These are phyloP conservation scores for Aspergillus indologenus DNA, from an alignment of 495 filamentous ascomycete species.

Conservation along the genomic window DNA sequence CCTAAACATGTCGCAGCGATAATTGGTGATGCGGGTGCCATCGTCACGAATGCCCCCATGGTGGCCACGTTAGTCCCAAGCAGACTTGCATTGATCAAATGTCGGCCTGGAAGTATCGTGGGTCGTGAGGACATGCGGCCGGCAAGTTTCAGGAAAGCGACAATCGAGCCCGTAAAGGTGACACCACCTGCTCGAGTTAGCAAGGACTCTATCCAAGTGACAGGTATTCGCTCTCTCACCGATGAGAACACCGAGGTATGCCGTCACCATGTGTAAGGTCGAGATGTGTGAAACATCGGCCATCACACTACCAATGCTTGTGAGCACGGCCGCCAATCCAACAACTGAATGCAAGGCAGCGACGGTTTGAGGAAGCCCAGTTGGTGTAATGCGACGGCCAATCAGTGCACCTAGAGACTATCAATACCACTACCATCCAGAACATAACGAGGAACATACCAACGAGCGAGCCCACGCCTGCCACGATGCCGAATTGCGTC, in stretches of 20 bases:
- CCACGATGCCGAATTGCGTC: conserved; percentile 69
- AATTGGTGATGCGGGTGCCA: conserved; percentile 67
- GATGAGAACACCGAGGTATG: conserved; percentile 76
- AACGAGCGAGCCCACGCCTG: conserved; percentile 59
- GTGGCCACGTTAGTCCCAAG: conserved; percentile 70
- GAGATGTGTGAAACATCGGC: conserved; percentile 61
- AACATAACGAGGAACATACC: conserved; percentile 25
- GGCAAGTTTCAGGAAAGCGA: conserved; percentile 76
- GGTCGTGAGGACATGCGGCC: conserved; percentile 74
- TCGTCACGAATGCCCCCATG: conserved; percentile 73
- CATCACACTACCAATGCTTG: conserved; percentile 78
- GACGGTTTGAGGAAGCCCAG: conserved; percentile 77
- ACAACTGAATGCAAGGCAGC: conserved; percentile 81
- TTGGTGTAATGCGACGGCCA: conserved; percentile 78
- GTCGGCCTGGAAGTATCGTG: conserved; percentile 62
- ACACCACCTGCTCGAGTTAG: conserved; percentile 52
- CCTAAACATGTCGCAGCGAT: conserved; percentile 71
- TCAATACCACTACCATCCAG: neutral
- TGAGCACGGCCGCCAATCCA: conserved; percentile 75
- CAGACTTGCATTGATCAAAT: conserved; percentile 66
- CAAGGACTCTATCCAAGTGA: neutral
- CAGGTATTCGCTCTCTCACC: conserved; percentile 29
- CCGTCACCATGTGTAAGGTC: conserved; percentile 72
- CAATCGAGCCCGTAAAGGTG: conserved; percentile 79
- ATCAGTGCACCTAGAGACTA: conserved; percentile 54